These are phyloP conservation scores for Graphilbum sp. DNA, from an alignment of 2,329 filamentous ascomycete genomes.

Conservation along the genomic window DNA sequence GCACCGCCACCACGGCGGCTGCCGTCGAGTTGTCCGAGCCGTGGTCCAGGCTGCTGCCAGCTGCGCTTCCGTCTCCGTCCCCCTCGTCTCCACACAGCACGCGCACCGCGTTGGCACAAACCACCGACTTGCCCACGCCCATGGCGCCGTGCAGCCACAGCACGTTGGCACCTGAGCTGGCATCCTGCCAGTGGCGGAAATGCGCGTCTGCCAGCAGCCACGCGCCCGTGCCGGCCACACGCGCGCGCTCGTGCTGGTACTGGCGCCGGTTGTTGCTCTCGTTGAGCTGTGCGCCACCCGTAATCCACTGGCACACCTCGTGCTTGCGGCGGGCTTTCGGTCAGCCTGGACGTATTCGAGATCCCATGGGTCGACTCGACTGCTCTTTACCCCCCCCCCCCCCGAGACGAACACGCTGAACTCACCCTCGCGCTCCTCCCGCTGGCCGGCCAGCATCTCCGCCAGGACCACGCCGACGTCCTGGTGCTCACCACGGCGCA, in stretches of 20 bases:
- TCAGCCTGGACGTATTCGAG: no score
- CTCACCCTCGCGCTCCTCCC: neutral
- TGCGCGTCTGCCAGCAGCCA: neutral
- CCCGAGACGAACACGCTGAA: no score
- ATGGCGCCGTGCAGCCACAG: conserved; percentile 1
- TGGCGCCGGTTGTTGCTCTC: neutral
- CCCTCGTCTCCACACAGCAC: no score
- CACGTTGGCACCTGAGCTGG: neutral
- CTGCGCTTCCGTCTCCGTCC: no score
- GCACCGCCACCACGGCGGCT: neutral
- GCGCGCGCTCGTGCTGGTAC: neutral
- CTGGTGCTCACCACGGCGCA: conserved; percentile 1
- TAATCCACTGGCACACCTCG: conserved; percentile 1
- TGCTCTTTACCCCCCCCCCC: no score
- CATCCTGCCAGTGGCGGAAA: neutral
- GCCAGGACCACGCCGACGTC: neutral
- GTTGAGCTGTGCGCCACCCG: neutral
- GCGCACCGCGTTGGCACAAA: neutral
- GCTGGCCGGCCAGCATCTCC: neutral
- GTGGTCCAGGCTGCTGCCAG: no score
- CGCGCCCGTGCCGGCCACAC: neutral
- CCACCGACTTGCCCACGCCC: conserved; percentile 1
- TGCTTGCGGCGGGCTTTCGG: neutral
- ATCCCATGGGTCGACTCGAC: neutral
- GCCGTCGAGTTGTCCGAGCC: neutral